A percentile compares a stretch with the other conserved stretches of the same genome.
Evolutionary conservation across 495 filamentous ascomycete species (phyloP).

Genomic region (Penicillium pulvis): DNA sequence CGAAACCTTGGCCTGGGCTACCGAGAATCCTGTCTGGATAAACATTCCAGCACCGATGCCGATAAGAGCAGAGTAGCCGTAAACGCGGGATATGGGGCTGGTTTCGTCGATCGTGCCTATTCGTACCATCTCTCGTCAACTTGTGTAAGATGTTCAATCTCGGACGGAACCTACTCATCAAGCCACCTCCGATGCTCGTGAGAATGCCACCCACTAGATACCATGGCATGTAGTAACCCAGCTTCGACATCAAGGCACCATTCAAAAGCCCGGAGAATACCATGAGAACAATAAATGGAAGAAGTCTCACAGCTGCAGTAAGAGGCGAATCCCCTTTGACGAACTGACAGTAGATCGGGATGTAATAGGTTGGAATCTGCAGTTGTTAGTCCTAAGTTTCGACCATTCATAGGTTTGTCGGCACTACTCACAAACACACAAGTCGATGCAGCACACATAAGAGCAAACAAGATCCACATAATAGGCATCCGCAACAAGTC

Average conservation of each 20-base stretch:
- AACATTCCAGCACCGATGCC: conserved; percentile 56
- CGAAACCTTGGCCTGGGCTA: conserved; percentile 52
- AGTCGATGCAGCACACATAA: conserved; percentile 18
- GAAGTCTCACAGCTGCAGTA: conserved; percentile 53
- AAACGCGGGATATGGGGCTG: conserved; percentile 1
- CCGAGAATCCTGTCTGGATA: conserved; percentile 54
- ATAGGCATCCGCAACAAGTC: conserved; percentile 35
- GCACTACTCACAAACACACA: conserved; percentile 18
- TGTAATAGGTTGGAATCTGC: conserved; percentile 32
- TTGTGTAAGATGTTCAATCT: too few relatives aligned
- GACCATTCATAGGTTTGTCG: background rate
- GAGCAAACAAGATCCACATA: conserved; percentile 39
- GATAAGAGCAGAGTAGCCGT: conserved; percentile 42
- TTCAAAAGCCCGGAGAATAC: conserved; percentile 49
- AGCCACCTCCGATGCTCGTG: conserved; percentile 48
- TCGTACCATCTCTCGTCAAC: background rate
- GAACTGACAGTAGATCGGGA: conserved; percentile 65
- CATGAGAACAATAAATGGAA: conserved; percentile 58
- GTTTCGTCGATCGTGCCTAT: conserved; percentile 17
- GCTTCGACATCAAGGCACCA: conserved; percentile 52
- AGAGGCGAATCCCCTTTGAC: conserved; percentile 50
- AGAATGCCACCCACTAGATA: conserved; percentile 54
- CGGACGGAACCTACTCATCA: conserved; percentile 44
- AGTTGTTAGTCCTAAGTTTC: background rate
- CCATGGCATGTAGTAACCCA: conserved; percentile 61